phyloP scores from a whole-genome alignment of 108 stramenopile species.

The Skeletonema potamos region DNA sequence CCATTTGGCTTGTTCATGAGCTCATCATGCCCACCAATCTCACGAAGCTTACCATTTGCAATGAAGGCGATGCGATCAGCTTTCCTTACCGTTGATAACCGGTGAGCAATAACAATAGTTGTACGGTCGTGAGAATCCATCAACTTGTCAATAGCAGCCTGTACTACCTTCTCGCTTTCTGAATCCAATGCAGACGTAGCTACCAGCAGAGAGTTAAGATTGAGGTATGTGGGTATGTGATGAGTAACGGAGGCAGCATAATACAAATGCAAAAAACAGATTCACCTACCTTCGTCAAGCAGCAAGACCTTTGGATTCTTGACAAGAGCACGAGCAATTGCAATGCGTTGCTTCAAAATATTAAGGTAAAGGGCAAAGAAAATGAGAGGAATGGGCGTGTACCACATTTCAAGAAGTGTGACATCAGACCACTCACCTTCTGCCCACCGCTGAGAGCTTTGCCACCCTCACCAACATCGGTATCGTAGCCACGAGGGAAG shows the following conservation, averaged over 20 bases:
- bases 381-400: background rate
- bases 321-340: conserved; percentile 90
- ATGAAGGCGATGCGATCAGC: conserved; percentile 78
- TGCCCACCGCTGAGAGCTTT: conserved; percentile 56
- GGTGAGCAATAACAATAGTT: conserved; percentile 84
- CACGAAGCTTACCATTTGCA: conserved; percentile 60
- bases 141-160: conserved; percentile 81
- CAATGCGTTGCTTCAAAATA: conserved; percentile 42
- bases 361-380: background rate
- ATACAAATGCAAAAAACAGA: background rate
- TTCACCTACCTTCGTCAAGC: conserved; percentile 80
- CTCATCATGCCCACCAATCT: conserved; percentile 56
- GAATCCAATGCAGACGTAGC: conserved; percentile 75
- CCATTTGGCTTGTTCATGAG: conserved; percentile 60
- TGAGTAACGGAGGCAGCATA: background rate
- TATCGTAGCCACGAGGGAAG: conserved; percentile 63
- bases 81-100: conserved; percentile 81
- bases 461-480: conserved; percentile 80
- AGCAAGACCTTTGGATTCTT: conserved; percentile 82
- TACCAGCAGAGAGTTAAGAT: background rate
- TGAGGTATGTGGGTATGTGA: background rate
- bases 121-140: conserved; percentile 66
- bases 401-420: background rate
- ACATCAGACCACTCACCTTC: background rate
- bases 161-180: conserved; percentile 81